Conservation (phyloP, 2,329 filamentous ascomycete species). For the Aspergillus japonicus region DNA sequence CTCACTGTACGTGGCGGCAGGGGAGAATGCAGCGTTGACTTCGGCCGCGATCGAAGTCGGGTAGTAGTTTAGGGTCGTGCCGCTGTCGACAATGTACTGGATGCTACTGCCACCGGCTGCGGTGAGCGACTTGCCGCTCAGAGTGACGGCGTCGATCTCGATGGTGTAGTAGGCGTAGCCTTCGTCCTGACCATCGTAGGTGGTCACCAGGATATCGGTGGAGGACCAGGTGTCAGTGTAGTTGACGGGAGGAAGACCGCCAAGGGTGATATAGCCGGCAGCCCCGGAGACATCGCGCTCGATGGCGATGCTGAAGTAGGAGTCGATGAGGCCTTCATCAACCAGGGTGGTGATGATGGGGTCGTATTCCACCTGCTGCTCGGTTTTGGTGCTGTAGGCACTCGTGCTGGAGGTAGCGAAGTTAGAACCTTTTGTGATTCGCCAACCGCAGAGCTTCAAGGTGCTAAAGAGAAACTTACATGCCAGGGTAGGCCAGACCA, state of each 20-base stretch:
- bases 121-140: conserved; percentile 12
- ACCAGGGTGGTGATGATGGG: conserved; percentile 11
- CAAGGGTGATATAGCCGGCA: conserved; percentile 21
- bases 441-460: neutral
- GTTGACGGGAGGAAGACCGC: conserved; percentile 18
- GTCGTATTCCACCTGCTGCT: conserved; percentile 7
- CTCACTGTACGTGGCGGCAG: conserved; percentile 37
- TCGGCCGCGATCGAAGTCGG: conserved; percentile 33
- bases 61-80: conserved; percentile 39
- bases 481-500: conserved; percentile 8
- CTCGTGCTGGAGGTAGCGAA: conserved; percentile 1
- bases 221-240: conserved; percentile 11
- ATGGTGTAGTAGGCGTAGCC: conserved; percentile 19
- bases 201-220: conserved; percentile 23
- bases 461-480: neutral
- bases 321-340: conserved; percentile 1
- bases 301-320: conserved; percentile 27
- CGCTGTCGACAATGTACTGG: conserved; percentile 24
- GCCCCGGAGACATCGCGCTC: conserved; percentile 36
- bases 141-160: conserved; percentile 17
- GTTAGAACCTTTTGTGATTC: neutral
- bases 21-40: conserved; percentile 43
- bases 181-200: conserved; percentile 13
- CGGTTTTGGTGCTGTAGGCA: neutral
- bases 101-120: neutral